Conservation (phyloP, 192 early-diverging fungal genomes). For the Coemansia sp. region DNA sequence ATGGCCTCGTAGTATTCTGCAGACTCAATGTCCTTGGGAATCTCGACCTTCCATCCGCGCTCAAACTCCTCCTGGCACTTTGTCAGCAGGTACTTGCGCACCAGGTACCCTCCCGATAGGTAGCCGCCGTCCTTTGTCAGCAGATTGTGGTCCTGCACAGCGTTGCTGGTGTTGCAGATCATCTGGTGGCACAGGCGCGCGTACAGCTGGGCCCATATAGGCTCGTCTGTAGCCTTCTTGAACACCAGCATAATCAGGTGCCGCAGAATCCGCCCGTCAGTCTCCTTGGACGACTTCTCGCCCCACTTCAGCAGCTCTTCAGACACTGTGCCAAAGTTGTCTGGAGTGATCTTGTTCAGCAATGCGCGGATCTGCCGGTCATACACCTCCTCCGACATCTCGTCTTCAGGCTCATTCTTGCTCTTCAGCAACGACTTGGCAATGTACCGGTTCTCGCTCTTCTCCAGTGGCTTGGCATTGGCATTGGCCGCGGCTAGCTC, state of each 20-base stretch:
- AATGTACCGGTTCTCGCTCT: constrained; percentile 80
- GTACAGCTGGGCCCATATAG: constrained; percentile 87
- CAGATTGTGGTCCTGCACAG: constrained; percentile 62
- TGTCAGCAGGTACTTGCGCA: constrained; percentile 90
- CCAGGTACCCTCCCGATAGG: constrained; percentile 63
- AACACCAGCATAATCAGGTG: constrained; percentile 85
- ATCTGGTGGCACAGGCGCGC: constrained; percentile 81
- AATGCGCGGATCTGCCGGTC: constrained; percentile 82
- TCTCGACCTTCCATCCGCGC: constrained; percentile 78
- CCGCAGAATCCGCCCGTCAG: constrained; percentile 69
- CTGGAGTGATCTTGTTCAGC: constrained; percentile 95
- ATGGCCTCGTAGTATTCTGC: constrained; percentile 78
- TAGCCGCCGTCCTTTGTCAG: constrained; percentile 56
- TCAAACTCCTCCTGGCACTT: constrained; percentile 97
- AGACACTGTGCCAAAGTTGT: constrained; percentile 88
- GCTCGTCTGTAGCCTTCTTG: constrained; percentile 94
- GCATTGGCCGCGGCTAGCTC: constrained; percentile 45
- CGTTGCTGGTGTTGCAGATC: constrained; percentile 61
- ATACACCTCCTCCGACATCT: constrained; percentile 59
- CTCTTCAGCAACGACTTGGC: constrained; percentile 29
- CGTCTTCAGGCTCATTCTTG: constrained; percentile 52
- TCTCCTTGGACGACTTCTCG: constrained; percentile 65
- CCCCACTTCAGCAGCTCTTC: constrained; percentile 79
- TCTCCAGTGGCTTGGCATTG: constrained; percentile 75
- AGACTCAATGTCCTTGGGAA: constrained; percentile 71